Evolutionary conservation across 2,329 filamentous ascomycete species (phyloP).

Genomic region (Tolypocladium guangdongense): DNA sequence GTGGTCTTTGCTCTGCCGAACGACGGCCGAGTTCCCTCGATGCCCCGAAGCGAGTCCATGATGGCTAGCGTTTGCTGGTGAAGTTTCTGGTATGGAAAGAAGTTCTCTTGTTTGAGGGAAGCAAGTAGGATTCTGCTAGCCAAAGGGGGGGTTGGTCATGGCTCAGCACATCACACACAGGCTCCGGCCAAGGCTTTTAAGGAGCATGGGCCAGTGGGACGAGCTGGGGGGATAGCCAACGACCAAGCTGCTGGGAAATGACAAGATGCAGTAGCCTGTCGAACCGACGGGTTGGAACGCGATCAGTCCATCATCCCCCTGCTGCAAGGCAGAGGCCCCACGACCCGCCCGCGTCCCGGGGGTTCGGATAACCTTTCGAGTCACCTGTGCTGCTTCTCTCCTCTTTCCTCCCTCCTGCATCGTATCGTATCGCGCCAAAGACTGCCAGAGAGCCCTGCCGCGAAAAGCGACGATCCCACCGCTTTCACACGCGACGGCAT

Average conservation of each 20-base stretch:
- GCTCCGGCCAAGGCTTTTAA: neutral
- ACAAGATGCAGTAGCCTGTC: neutral
- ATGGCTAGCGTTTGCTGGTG: neutral
- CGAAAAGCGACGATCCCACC: neutral
- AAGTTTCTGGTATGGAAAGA: neutral
- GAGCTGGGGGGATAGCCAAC: neutral
- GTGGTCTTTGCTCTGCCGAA: too few species aligned
- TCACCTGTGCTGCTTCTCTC: neutral
- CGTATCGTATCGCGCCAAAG: neutral
- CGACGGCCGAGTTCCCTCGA: neutral
- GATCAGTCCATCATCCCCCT: neutral
- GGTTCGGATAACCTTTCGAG: neutral
- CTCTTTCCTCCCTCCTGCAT: neutral
- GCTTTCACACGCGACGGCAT: neutral
- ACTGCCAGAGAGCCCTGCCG: neutral
- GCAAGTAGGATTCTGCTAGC: neutral
- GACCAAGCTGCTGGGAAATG: neutral
- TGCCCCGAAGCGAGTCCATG: neutral
- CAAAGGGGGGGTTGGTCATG: neutral
- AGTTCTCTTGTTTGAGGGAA: too few species aligned
- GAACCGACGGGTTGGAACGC: neutral
- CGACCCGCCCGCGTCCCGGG: neutral
- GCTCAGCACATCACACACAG: too few species aligned
- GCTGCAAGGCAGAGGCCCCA: neutral
- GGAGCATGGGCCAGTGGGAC: neutral